Evolutionary conservation across 1,139 yeast genomes (phyloP), one percentile per base, ranked within the genome.

Genomic region (Suhomyces chickasaworum): DNA sequence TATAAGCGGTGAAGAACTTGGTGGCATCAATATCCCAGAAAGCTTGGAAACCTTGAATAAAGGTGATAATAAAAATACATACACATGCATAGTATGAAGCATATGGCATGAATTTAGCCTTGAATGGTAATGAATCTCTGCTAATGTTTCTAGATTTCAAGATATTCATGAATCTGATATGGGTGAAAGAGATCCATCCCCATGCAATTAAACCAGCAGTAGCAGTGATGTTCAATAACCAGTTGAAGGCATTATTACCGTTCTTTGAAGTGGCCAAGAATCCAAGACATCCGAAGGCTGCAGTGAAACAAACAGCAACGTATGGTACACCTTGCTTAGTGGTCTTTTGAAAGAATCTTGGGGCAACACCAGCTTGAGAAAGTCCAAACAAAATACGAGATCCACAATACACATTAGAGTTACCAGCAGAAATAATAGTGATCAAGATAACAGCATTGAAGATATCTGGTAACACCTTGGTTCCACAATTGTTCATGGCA

Each of bases 201-300:
- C 93, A 86, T 7, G 88, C 78, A 53, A 85, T 81, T 56, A 85
- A 74, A 42, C 91, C 91, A 5, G 90, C 83, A 39, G 86, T 85
- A 20, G 89, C 87, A 30, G 89, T 79, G 54, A 91, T 83, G 66
- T 88, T 89, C 55, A 89, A 78, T 53, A 91, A 78, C 91, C 96
- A 91, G 56, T 77, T 69, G 71, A 90, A 91, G 8, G 90, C 97
- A 13, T 77, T 72, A 27, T 73, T 70, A 43, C 96, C 95, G 45
- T 72, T 66, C 16, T 76, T 66, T 29, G 86, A 77, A 23, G 50
- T 73, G 34, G 84, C 88, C 74, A 91, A 75, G 64, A 81, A 85
- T 1, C 90, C 90, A 52, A 81, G 70, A 29, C 80, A 68, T 41
- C 93, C 93, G 57, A 85, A 78, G 0, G 75, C 59, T 4, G 89